These are phyloP conservation scores for Cryphonectria carpinicola DNA, from an alignment of 2,329 filamentous ascomycete genomes.

Conservation along the genomic window DNA sequence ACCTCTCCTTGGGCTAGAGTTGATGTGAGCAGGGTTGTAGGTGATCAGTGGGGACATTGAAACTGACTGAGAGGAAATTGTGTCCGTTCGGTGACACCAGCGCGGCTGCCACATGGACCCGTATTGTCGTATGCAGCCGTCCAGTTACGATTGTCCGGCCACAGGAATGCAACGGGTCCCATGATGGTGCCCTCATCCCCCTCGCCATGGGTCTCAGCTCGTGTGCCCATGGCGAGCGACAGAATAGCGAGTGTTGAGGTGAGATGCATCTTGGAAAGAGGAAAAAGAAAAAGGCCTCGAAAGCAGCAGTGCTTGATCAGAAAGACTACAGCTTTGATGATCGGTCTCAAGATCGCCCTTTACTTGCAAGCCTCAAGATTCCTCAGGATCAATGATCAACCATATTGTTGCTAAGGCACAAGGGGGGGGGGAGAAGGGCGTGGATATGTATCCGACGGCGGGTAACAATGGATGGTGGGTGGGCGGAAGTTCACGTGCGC, in stretches of 20 bases:
- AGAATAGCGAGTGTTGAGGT: slow-evolving; percentile 8
- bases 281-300: background rate
- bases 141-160: slow-evolving; percentile 57
- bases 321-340: background rate
- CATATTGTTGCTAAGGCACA: background rate
- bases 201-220: slow-evolving; percentile 31
- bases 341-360: background rate
- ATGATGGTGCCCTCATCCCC: slow-evolving; percentile 42
- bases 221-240: background rate
- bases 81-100: slow-evolving; percentile 50
- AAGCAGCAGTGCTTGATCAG: background rate
- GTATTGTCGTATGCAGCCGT: slow-evolving; percentile 53
- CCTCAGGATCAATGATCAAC: background rate
- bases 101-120: slow-evolving; percentile 54
- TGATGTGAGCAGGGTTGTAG: background rate
- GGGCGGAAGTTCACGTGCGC: background rate
- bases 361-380: background rate
- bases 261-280: slow-evolving; percentile 17
- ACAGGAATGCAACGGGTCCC: slow-evolving; percentile 60
- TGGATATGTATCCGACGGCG: slow-evolving; percentile 2
- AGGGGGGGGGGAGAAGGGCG: background rate
- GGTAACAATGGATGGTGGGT: background rate
- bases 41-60: background rate
- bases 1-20: slow-evolving; percentile 52
- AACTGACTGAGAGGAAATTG: slow-evolving; percentile 53